Conservation (phyloP, 2,329 filamentous ascomycete species). For the Colletotrichum australisinense region DNA sequence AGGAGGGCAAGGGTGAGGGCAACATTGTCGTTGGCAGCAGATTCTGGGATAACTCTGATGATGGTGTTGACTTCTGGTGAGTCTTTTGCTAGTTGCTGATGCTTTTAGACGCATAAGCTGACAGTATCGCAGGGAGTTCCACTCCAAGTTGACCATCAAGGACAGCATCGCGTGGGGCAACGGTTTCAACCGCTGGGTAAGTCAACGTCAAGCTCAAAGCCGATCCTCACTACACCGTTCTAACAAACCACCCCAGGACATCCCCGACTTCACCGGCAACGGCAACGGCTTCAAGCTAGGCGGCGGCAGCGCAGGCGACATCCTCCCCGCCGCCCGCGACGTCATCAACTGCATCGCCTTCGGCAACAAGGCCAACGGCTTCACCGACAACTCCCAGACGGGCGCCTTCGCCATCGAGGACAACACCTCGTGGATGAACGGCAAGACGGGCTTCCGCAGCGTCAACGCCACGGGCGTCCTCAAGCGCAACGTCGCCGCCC, state of each 20-base stretch:
- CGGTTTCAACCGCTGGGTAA: constrained; percentile 55
- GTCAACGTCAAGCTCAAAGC: background rate
- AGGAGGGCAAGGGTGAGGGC: constrained; percentile 55
- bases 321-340: constrained; percentile 53
- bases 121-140: constrained; percentile 40
- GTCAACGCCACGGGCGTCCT: constrained; percentile 28
- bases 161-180: constrained; percentile 59
- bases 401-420: constrained; percentile 23
- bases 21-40: constrained; percentile 53
- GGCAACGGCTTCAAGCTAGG: constrained; percentile 63
- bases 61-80: constrained; percentile 56
- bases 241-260: background rate
- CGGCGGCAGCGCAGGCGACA: constrained; percentile 47
- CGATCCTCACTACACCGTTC: background rate
- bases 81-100: no score
- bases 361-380: constrained; percentile 55
- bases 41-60: constrained; percentile 59
- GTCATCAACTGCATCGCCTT: constrained; percentile 58
- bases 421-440: constrained; percentile 26
- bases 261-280: constrained; percentile 48
- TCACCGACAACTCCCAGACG: constrained; percentile 51
- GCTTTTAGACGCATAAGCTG: no score
- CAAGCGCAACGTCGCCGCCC: constrained; percentile 30
- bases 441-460: constrained; percentile 25
- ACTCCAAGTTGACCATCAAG: constrained; percentile 53